Evolutionary conservation across 23 red algal genomes (phyloP).

Genomic region (Agarophyton chilense): DNA sequence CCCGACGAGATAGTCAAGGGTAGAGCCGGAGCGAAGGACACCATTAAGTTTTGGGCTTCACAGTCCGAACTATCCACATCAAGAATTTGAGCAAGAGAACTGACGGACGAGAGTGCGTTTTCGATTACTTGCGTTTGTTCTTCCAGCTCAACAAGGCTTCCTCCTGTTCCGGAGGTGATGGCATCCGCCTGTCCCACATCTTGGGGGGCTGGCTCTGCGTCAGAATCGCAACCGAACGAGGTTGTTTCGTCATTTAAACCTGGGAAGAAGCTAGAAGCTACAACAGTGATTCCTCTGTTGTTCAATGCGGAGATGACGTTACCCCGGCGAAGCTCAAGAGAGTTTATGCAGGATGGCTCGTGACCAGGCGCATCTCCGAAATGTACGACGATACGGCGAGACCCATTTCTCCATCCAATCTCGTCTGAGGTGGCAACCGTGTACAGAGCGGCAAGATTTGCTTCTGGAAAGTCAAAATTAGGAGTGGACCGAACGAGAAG

Average conservation of each 20-base stretch:
- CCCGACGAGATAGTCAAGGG: too few relatives aligned
- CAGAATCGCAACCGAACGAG: not conserved
- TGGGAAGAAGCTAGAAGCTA: conserved; percentile 30
- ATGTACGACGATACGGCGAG: conserved; percentile 27
- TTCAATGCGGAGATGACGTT: conserved; percentile 8
- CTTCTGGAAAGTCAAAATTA: conserved; percentile 33
- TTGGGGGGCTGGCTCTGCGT: not conserved
- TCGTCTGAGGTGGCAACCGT: conserved; percentile 9
- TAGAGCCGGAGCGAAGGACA: too few relatives aligned
- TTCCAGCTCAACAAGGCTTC: not conserved
- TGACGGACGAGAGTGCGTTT: too few relatives aligned
- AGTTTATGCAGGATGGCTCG: conserved; percentile 31
- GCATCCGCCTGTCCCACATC: not conserved
- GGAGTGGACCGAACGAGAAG: not conserved
- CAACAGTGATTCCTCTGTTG: conserved; percentile 5
- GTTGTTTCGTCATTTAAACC: not conserved
- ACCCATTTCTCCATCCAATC: conserved; percentile 46
- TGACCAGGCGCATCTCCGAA: conserved; percentile 55
- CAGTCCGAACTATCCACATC: too few relatives aligned
- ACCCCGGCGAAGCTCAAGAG: not conserved
- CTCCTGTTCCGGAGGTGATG: not conserved
- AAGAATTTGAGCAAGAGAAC: too few relatives aligned
- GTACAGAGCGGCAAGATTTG: conserved; percentile 54
- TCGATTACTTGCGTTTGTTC: not conserved
- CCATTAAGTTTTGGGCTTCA: too few relatives aligned